Percentiles rank a stretch among this genome's conserved stretches.
These are phyloP conservation scores for Leptographium radiaticola DNA, from an alignment of 2,329 filamentous ascomycete genomes.

Conservation along the genomic window DNA sequence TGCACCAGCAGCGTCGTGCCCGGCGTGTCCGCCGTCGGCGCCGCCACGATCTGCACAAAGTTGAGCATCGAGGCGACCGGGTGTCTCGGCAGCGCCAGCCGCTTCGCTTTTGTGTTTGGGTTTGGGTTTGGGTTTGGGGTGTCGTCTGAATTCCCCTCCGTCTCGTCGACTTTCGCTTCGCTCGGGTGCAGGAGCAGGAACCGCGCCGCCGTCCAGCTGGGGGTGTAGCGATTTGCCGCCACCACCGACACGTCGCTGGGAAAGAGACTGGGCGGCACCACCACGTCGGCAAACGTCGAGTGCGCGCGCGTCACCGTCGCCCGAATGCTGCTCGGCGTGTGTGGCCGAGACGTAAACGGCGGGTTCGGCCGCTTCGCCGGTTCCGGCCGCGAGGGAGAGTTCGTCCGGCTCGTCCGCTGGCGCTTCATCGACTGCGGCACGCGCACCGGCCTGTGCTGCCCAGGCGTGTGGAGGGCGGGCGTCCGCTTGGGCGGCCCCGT, in stretches of 20 bases:
- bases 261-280: slow-evolving; percentile 4
- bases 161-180: too few relatives aligned
- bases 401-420: background rate
- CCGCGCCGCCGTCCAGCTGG: background rate
- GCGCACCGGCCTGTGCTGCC: background rate
- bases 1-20: slow-evolving; percentile 68
- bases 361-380: background rate
- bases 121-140: too few relatives aligned
- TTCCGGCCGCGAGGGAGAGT: background rate
- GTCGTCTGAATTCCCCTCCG: background rate
- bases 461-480: too few relatives aligned
- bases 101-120: background rate
- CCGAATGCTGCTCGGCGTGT: too few relatives aligned
- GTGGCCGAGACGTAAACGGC: too few relatives aligned
- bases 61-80: slow-evolving; percentile 46
- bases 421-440: background rate
- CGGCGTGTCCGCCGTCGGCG: slow-evolving; percentile 77
- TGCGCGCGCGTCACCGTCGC: too few relatives aligned
- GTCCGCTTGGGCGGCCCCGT: too few relatives aligned
- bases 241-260: background rate
- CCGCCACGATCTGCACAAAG: slow-evolving; percentile 61
- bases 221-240: background rate
- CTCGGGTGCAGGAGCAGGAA: slow-evolving; percentile 3
- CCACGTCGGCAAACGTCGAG: background rate
- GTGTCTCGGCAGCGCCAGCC: background rate